Percentiles rank a stretch among this genome's conserved stretches.
These are phyloP conservation scores for Epichloe brachyelytri DNA, from an alignment of 2,329 filamentous ascomycete genomes.

Conservation along the genomic window DNA sequence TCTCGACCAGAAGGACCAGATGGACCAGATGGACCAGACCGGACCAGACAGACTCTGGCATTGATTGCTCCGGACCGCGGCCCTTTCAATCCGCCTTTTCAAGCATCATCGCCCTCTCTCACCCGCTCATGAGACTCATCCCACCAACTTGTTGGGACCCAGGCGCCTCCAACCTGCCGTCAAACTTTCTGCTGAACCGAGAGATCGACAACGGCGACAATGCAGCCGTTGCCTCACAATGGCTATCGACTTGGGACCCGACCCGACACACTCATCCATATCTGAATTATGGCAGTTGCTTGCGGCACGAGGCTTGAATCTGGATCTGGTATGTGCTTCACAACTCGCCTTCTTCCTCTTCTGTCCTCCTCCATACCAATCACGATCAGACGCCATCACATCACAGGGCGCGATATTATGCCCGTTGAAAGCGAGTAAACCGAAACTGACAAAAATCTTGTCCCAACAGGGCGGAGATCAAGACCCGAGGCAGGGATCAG, in stretches of 20 bases:
- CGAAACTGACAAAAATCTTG: background rate
- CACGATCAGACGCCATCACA: background rate
- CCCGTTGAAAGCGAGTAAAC: background rate
- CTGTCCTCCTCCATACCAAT: no score
- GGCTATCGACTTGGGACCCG: background rate
- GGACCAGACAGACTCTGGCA: no score
- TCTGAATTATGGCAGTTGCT: constrained; percentile 2
- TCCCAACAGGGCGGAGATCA: constrained; percentile 1
- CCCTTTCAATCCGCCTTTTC: no score
- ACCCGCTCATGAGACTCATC: no score
- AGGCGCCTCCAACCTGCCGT: background rate
- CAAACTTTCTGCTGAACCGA: background rate
- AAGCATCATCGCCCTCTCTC: no score
- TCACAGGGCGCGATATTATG: background rate
- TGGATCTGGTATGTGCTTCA: constrained; percentile 4
- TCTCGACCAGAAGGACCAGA: no score
- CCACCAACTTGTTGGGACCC: no score
- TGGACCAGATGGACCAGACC: no score
- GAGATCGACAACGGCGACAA: background rate
- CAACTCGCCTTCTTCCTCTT: background rate
- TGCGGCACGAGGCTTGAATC: constrained; percentile 1
- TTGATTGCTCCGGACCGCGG: no score
- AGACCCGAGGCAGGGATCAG: constrained; percentile 23
- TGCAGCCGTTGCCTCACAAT: constrained; percentile 5
- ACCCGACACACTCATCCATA: background rate